A percentile compares a stretch with the other conserved stretches of the same genome.
Evolutionary conservation across 352 stramenopile species (phyloP).

Genomic region (Globisporangium spinosum): DNA sequence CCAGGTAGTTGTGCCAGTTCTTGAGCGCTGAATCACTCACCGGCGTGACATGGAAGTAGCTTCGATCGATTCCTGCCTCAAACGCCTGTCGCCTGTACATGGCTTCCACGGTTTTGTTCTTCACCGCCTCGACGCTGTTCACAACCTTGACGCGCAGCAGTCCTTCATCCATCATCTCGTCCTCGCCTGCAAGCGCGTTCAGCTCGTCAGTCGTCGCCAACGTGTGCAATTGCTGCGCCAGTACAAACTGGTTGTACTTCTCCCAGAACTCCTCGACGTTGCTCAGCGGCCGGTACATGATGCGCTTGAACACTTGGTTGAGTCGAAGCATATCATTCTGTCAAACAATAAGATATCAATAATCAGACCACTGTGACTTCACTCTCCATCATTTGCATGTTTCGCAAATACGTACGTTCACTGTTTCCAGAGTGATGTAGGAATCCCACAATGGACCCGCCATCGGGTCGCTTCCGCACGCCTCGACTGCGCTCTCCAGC

Average conservation of each 20-base stretch:
- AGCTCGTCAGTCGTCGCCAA: constrained; percentile 64
- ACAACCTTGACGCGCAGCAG: constrained; percentile 79
- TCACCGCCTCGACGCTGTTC: constrained; percentile 65
- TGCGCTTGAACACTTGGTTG: constrained; percentile 79
- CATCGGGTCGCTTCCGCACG: constrained; percentile 59
- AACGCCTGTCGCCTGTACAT: constrained; percentile 64
- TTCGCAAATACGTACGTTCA: constrained; percentile 41
- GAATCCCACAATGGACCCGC: constrained; percentile 72
- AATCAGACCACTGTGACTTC: neutral
- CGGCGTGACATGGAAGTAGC: constrained; percentile 78
- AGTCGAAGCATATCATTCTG: constrained; percentile 81
- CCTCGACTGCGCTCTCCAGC: constrained; percentile 49
- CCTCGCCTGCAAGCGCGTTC: constrained; percentile 44
- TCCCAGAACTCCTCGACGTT: constrained; percentile 85
- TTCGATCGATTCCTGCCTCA: constrained; percentile 74
- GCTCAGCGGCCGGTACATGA: constrained; percentile 62
- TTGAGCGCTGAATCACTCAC: constrained; percentile 60
- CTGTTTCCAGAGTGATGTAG: constrained; percentile 76
- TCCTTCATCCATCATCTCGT: constrained; percentile 76
- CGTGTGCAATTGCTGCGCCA: constrained; percentile 62
- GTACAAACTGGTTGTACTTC: constrained; percentile 83
- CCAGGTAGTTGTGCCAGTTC: constrained; percentile 79
- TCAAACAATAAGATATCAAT: neutral
- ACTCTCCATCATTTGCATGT: neutral
- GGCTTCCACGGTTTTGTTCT: constrained; percentile 64